A percentile compares a stretch with the other conserved stretches of the same genome.
Conservation (phyloP, 139 green algal species). For the Choricystis sp. region DNA sequence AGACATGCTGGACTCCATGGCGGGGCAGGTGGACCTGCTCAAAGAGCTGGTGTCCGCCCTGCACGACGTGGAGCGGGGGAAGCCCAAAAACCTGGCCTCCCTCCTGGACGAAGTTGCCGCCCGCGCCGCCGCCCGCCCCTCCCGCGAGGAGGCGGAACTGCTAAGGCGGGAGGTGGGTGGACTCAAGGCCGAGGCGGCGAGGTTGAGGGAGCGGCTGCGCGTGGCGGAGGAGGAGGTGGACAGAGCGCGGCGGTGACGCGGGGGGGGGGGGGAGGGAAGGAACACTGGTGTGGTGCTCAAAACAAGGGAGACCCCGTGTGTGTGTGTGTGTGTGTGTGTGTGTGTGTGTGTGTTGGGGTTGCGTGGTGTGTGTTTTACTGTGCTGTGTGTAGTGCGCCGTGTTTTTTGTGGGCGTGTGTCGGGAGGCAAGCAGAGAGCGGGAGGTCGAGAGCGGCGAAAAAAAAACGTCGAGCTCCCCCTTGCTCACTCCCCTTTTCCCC, state of each 20-base stretch:
- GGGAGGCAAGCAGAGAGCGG: too few species aligned
- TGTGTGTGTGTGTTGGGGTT: too few species aligned
- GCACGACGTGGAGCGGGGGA: constrained; percentile 35
- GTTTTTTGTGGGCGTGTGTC: too few species aligned
- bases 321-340: too few species aligned
- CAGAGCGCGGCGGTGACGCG: not conserved
- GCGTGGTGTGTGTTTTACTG: too few species aligned
- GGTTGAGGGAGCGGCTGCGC: constrained; percentile 26
- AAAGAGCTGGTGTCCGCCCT: constrained; percentile 11
- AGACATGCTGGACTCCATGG: not conserved
- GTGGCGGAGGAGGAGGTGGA: not conserved
- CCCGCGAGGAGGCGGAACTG: constrained; percentile 13
- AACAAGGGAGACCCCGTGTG: too few species aligned
- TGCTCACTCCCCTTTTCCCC: too few species aligned
- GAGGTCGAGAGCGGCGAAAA: too few species aligned
- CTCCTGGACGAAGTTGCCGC: constrained; percentile 21
- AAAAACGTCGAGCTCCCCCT: too few species aligned
- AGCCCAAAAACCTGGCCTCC: constrained; percentile 21
- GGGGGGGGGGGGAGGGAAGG: too few species aligned
- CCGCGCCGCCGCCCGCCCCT: not conserved
- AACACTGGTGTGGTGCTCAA: too few species aligned
- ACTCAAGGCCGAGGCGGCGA: constrained; percentile 34
- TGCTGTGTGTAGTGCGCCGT: too few species aligned
- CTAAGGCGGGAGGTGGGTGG: constrained; percentile 18
- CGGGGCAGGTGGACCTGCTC: not conserved